Evolutionary conservation across 768 basidiomycete genomes (phyloP).

Genomic region (Auricularia cornea): DNA sequence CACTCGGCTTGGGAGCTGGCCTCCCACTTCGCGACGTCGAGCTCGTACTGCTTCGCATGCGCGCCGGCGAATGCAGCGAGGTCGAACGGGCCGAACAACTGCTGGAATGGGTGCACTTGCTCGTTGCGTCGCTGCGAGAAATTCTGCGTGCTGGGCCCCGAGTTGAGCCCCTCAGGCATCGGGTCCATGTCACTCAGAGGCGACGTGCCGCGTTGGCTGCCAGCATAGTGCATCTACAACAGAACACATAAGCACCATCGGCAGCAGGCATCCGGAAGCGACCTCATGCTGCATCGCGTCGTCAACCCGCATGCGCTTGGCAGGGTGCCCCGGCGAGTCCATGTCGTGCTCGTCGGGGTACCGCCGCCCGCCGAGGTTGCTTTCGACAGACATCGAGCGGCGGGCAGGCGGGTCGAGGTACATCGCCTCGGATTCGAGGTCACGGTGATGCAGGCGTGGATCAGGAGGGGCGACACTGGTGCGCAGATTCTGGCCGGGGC

Average conservation of each 20-base stretch:
- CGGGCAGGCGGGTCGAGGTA: not conserved
- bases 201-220: not conserved
- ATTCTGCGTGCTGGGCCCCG: not conserved
- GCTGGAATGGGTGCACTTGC: not conserved
- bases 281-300: not conserved
- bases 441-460: too few species aligned
- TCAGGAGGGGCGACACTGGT: too few species aligned
- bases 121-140: not conserved
- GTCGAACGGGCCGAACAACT: not conserved
- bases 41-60: not conserved
- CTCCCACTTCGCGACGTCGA: not conserved
- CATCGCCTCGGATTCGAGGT: not conserved
- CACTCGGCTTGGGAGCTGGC: not conserved
- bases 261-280: too few species aligned
- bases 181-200: not conserved
- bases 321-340: not conserved
- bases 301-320: not conserved
- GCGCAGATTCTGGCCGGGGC: too few species aligned
- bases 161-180: not conserved
- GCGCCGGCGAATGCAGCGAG: not conserved
- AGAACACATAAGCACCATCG: too few species aligned
- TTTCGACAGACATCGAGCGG: not conserved
- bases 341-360: not conserved
- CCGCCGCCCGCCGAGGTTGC: not conserved
- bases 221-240: not conserved